Conservation (phyloP, 2,329 filamentous ascomycete species). For the Helicocarpus griseus region DNA sequence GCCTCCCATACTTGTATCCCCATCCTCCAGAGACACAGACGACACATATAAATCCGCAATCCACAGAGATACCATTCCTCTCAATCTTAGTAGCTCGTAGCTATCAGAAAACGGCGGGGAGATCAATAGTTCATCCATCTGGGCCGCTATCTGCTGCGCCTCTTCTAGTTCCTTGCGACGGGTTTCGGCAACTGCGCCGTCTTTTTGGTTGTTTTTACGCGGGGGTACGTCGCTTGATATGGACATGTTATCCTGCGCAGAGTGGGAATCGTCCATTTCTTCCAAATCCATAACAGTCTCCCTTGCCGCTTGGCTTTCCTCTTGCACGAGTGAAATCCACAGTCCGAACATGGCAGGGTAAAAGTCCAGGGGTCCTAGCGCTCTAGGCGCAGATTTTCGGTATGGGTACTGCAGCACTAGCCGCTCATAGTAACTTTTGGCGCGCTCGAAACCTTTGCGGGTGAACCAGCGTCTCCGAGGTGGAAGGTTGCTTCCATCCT, state of each 20-base stretch:
- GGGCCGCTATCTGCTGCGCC: constrained; percentile 53
- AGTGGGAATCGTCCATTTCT: constrained; percentile 23
- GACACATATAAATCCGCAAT: constrained; percentile 54
- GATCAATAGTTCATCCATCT: constrained; percentile 62
- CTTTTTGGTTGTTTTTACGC: constrained; percentile 29
- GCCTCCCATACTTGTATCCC: constrained; percentile 9
- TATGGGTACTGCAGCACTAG: constrained; percentile 70
- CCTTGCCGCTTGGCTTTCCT: constrained; percentile 44
- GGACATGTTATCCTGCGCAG: constrained; percentile 12
- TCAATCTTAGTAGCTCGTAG: constrained; percentile 55
- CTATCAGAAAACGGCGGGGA: constrained; percentile 62
- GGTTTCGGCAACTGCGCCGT: constrained; percentile 25
- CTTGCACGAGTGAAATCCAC: constrained; percentile 67
- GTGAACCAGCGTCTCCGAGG: constrained; percentile 27
- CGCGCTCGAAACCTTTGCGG: constrained; percentile 45
- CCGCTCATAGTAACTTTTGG: constrained; percentile 63
- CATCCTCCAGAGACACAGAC: constrained; percentile 20
- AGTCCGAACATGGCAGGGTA: constrained; percentile 71
- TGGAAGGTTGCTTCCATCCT: constrained; percentile 1
- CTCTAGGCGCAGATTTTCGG: constrained; percentile 49
- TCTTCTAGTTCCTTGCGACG: constrained; percentile 45
- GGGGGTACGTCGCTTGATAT: constrained; percentile 12
- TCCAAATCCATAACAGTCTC: constrained; percentile 26
- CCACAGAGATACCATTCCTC: constrained; percentile 67
- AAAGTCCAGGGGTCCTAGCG: constrained; percentile 62